Conservation (phyloP, 306 rosid genomes). For the Senna tora region DNA sequence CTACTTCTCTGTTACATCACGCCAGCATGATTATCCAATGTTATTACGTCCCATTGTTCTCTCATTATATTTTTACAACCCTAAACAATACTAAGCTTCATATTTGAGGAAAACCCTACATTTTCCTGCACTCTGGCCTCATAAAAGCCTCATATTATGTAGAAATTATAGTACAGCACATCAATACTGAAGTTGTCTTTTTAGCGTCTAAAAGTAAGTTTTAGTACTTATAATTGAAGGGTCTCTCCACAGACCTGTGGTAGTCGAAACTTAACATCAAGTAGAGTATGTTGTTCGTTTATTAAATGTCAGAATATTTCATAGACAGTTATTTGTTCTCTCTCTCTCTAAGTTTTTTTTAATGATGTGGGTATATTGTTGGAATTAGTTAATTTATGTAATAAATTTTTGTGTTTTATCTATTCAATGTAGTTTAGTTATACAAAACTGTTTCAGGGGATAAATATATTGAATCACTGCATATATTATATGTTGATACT, state of each 20-base stretch:
- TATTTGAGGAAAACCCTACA: no score
- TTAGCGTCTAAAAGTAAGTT: constrained; percentile 11
- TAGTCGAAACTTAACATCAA: constrained; percentile 1
- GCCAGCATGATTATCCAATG: not conserved
- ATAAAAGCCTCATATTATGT: not conserved
- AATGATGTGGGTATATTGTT: not conserved
- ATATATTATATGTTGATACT: constrained; percentile 17
- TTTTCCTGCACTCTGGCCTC: not conserved
- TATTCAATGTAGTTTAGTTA: constrained; percentile 2
- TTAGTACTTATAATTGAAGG: constrained; percentile 12
- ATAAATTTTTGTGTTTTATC: not conserved
- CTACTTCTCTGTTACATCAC: not conserved
- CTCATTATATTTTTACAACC: not conserved
- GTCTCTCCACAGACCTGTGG: not conserved
- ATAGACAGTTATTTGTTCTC: not conserved
- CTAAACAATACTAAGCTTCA: not conserved
- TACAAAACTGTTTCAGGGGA: not conserved
- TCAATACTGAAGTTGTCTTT: not conserved
- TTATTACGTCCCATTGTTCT: not conserved
- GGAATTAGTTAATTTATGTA: constrained; percentile 1
- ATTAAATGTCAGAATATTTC: no score
- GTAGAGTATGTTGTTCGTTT: no score
- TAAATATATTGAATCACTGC: constrained; percentile 5
- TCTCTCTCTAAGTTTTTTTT: not conserved
- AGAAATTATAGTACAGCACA: not conserved